Conservation (phyloP, 345 rosid species). For the Bruguiera parviflora region DNA sequence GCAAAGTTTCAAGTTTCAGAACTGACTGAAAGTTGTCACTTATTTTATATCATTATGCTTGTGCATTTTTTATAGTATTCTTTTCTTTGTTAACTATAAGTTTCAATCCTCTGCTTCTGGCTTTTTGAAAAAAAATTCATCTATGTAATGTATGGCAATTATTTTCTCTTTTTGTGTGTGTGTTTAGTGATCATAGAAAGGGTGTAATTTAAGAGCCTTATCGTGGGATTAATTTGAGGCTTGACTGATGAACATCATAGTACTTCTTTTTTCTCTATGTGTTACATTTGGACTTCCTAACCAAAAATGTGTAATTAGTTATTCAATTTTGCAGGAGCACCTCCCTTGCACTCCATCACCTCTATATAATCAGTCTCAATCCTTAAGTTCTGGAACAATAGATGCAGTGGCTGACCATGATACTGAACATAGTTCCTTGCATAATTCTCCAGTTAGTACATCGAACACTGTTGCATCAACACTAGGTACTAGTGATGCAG, state of each 20-base stretch:
- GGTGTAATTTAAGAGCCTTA: too few relatives aligned
- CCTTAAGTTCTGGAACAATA: constrained; percentile 36
- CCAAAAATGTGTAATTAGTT: constrained; percentile 1
- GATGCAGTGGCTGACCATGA: constrained; percentile 30
- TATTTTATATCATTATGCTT: not conserved
- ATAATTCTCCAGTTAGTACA: constrained; percentile 19
- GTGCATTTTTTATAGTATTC: not conserved
- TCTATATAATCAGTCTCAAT: constrained; percentile 38
- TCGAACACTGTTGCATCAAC: constrained; percentile 27
- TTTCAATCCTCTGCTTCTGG: not conserved
- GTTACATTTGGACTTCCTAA: not conserved
- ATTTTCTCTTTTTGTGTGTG: too few relatives aligned
- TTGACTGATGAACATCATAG: not conserved
- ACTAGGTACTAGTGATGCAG: constrained; percentile 18
- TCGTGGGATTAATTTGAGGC: too few relatives aligned
- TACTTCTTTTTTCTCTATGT: not conserved
- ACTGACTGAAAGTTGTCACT: constrained; percentile 6
- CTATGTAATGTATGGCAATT: too few relatives aligned
- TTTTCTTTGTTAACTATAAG: not conserved
- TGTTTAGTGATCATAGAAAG: too few relatives aligned
- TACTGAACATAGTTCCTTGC: constrained; percentile 22
- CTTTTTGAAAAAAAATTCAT: not conserved
- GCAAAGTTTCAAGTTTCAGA: not conserved
- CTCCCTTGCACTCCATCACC: constrained; percentile 33
- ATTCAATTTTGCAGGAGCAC: constrained; percentile 39